Evolutionary conservation across 2,329 filamentous ascomycete species (phyloP).

Genomic region (Clonostachys rosea): DNA sequence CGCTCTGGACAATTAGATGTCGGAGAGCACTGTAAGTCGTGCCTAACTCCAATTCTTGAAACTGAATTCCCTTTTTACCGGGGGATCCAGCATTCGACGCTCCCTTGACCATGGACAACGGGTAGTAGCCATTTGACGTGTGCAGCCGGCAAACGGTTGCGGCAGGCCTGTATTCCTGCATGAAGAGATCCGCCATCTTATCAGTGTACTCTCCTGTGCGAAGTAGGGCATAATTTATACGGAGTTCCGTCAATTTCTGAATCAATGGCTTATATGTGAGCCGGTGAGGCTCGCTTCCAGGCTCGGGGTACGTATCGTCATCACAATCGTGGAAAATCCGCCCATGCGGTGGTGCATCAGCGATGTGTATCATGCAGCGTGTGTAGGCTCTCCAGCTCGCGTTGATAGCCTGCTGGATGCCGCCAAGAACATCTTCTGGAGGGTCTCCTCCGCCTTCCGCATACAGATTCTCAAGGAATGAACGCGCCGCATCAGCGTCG

Average conservation of each 20-base stretch:
- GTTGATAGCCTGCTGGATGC: constrained; percentile 19
- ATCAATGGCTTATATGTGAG: neutral
- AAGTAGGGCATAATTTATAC: neutral
- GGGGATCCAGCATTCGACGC: neutral
- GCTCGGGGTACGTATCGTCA: neutral
- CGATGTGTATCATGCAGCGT: constrained; percentile 12
- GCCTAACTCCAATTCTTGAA: constrained; percentile 18
- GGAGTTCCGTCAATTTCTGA: neutral
- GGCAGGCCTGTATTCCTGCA: neutral
- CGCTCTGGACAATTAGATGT: constrained; percentile 18
- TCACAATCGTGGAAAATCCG: neutral
- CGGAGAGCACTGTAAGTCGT: constrained; percentile 13
- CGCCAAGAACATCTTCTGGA: constrained; percentile 29
- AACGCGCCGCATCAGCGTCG: neutral
- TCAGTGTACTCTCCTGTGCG: neutral
- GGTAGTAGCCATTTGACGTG: neutral
- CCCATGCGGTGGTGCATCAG: constrained; percentile 7
- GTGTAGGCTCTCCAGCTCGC: constrained; percentile 24
- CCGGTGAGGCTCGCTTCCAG: neutral
- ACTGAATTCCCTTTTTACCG: constrained; percentile 1
- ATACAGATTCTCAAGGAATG: neutral
- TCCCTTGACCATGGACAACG: no score
- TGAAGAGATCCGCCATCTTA: neutral
- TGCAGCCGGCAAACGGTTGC: neutral
- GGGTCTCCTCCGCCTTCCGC: constrained; percentile 17